A percentile compares a stretch with the other conserved stretches of the same genome.
These are phyloP conservation scores for Aspergillus sp. DNA, from an alignment of 2,329 filamentous ascomycete genomes.

Conservation along the genomic window DNA sequence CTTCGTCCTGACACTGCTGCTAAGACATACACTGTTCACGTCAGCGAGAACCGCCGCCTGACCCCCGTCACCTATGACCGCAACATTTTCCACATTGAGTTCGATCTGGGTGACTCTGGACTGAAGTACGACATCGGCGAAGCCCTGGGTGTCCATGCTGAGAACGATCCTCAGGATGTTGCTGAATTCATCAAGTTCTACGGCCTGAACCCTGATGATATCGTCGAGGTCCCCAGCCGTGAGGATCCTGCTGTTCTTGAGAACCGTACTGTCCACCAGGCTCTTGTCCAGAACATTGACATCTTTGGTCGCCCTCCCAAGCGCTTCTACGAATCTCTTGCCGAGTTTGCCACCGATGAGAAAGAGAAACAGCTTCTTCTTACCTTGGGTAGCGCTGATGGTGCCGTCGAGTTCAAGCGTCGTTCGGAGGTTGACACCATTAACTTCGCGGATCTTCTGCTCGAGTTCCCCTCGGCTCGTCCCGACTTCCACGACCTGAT, in stretches of 20 bases:
- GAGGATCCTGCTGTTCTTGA: conserved; percentile 73
- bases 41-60: conserved; percentile 92
- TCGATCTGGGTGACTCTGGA: conserved; percentile 86
- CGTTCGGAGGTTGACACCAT: conserved; percentile 86
- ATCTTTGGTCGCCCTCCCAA: conserved; percentile 96
- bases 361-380: conserved; percentile 77
- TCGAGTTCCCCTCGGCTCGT: conserved; percentile 86
- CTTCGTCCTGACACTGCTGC: conserved; percentile 83
- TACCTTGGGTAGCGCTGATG: conserved; percentile 72
- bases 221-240: conserved; percentile 88
- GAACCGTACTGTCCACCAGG: conserved; percentile 89
- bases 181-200: conserved; percentile 87
- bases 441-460: conserved; percentile 85
- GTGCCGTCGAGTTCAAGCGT: conserved; percentile 86
- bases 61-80: conserved; percentile 88
- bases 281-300: conserved; percentile 86
- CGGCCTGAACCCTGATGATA: conserved; percentile 73
- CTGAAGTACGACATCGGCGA: conserved; percentile 97
- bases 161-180: conserved; percentile 80
- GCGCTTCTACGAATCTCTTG: conserved; percentile 91
- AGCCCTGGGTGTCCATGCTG: conserved; percentile 91
- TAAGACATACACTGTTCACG: conserved; percentile 82
- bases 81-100: conserved; percentile 99
- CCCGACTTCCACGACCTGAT: conserved; percentile 85
- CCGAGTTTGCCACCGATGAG: conserved; percentile 80